Evolutionary conservation across 2,329 filamentous ascomycete genomes (phyloP).

Genomic region (Ophiocordyceps camponoti-saundersi): DNA sequence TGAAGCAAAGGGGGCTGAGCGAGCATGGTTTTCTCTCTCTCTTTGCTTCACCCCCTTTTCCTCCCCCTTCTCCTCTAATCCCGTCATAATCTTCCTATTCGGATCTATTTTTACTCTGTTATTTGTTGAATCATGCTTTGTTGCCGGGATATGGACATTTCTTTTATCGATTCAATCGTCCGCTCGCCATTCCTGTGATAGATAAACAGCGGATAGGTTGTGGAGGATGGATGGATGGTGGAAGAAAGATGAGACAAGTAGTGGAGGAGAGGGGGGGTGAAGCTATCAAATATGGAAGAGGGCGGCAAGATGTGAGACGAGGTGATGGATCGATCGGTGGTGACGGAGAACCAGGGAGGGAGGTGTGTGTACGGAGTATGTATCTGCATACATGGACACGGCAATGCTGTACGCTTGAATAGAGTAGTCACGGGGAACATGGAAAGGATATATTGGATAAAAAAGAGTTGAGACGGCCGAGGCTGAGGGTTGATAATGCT

Average conservation of each 20-base stretch:
- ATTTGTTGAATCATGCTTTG: neutral
- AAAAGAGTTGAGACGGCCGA: neutral
- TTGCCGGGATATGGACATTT: neutral
- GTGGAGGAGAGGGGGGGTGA: neutral
- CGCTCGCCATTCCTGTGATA: neutral
- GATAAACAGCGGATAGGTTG: neutral
- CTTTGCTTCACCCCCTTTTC: too few relatives aligned
- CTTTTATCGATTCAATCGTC: neutral
- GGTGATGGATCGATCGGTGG: neutral
- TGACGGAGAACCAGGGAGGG: neutral
- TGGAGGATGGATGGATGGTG: neutral
- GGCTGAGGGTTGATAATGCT: neutral
- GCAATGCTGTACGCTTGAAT: too few relatives aligned
- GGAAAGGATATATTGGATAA: neutral
- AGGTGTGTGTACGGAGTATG: neutral
- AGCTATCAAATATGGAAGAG: neutral
- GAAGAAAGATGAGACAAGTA: neutral
- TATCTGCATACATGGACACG: too few relatives aligned
- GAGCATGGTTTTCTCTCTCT: too few relatives aligned
- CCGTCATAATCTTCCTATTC: too few relatives aligned
- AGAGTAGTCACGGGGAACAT: too few relatives aligned
- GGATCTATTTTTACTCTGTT: too few relatives aligned
- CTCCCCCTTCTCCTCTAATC: too few relatives aligned
- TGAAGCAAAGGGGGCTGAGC: neutral
- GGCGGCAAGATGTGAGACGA: neutral